Percentiles rank a stretch among this genome's conserved stretches.
Evolutionary conservation across 805 yeast species (phyloP).

Genomic region (Debaryomyces prosopidis): DNA sequence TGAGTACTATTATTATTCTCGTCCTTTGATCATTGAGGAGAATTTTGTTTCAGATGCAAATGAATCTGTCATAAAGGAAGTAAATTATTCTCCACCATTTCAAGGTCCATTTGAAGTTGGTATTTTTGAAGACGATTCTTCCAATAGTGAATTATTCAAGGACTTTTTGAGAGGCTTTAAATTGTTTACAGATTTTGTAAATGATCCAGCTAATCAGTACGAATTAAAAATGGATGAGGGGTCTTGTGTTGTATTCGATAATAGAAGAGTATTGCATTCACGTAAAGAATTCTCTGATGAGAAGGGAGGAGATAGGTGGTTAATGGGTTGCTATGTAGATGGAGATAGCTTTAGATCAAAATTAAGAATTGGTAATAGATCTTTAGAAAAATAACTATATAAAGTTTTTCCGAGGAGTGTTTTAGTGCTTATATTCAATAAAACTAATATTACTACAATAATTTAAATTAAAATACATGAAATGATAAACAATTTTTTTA

Average conservation of each 20-base stretch:
- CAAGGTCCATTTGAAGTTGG: conserved; percentile 75
- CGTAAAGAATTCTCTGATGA: conserved; percentile 44
- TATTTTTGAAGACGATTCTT: conserved; percentile 33
- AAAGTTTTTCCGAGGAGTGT: too few species aligned
- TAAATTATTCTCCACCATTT: conserved; percentile 80
- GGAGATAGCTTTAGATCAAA: conserved; percentile 69
- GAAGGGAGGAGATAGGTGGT: conserved; percentile 60
- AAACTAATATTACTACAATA: not conserved
- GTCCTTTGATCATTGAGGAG: conserved; percentile 65
- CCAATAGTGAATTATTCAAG: conserved; percentile 42
- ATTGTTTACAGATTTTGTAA: conserved; percentile 60
- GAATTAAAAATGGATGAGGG: conserved; percentile 56
- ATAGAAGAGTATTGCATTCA: conserved; percentile 70
- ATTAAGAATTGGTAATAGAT: conserved; percentile 33
- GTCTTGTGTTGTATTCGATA: conserved; percentile 67
- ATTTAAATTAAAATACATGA: conserved; percentile 4
- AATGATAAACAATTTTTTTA: not conserved
- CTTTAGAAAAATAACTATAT: not conserved
- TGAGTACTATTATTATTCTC: conserved; percentile 58
- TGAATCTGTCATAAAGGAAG: conserved; percentile 45
- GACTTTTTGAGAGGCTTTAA: conserved; percentile 60
- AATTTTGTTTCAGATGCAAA: conserved; percentile 10
- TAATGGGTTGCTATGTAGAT: conserved; percentile 76
- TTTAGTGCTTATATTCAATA: not conserved
- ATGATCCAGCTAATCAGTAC: conserved; percentile 53